Base-by-base conservation (phyloP, 352 stramenopile species). In the Phytophthora sansomeana region DNA sequence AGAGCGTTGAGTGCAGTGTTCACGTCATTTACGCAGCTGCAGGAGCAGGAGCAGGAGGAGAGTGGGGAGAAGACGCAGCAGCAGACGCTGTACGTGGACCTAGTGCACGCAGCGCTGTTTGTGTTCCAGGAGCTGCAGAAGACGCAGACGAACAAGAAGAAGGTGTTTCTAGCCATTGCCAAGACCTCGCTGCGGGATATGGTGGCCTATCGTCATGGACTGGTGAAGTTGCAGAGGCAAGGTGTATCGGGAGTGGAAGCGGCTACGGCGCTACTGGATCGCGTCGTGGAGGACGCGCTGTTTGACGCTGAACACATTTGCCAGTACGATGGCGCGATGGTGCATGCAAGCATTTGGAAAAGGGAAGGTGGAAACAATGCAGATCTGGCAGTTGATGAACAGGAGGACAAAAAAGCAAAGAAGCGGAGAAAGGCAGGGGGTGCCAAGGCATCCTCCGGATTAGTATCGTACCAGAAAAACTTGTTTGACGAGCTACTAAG, bases 91-190 rank as follows among this genome's bases (percentile, higher is more conserved):
- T 75, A 78, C 30, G 72, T 92, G 30, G 54, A 69, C 36, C 44
- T 96, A 41, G 53, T 83, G 16, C 57, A 77, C 21, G 81, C 78
- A 1, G 64, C 89, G 42, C 28, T 94, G 46, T 76, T 76, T 32
- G 84, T 94, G 28, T 92, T 89, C 57, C 85, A 93, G 32, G 84
- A 91, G 54, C 70, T 96, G 29, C 87, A 94, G 60, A 81, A 75
- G 39, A 85, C 87, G n/a, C 87, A 96, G 54, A 74, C 85, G n/a
- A 96, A 95, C 74, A 95, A 94, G 74, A 91, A 91, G 62, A 96
- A 96, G 44, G 89, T 94, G 21, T 96, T 95, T 55, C 47, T 93
- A 19, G 78, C 83, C 2, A 78, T 93, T 62, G 79, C 87, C 42
- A 96, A 96, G 75, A 91, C 83, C 0, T 94, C 76, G 11, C 63